Conservation (phyloP, 441 rosid species). For the Bruguiera hainesii region DNA sequence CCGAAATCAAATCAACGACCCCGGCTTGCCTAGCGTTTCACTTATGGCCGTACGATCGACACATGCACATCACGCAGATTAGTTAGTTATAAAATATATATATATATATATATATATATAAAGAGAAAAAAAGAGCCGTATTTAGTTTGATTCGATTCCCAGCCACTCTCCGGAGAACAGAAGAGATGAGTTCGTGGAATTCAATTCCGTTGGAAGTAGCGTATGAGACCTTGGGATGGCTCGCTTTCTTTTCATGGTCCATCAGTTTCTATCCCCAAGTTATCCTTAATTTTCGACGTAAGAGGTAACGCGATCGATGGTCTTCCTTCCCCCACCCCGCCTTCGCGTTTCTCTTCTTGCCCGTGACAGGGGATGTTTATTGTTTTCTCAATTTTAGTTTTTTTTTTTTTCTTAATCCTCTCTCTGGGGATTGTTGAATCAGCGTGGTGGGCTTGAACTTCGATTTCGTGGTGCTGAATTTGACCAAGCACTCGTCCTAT, state of each 20-base stretch:
- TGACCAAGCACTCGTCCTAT: slow-evolving; percentile 93
- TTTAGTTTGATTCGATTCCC: too few species aligned
- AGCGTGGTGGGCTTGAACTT: slow-evolving; percentile 94
- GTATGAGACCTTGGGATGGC: slow-evolving; percentile 70
- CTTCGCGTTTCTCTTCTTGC: neutral
- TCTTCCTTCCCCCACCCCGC: neutral
- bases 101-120: too few species aligned
- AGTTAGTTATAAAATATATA: too few species aligned
- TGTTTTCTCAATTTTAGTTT: neutral
- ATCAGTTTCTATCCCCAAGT: slow-evolving; percentile 85
- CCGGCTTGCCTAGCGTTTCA: too few species aligned
- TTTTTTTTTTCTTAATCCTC: neutral
- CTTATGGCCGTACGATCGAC: too few species aligned
- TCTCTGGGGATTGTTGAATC: neutral
- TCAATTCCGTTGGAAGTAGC: slow-evolving; percentile 59
- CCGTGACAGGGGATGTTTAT: neutral
- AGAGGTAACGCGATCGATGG: slow-evolving; percentile 37
- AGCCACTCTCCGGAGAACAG: neutral
- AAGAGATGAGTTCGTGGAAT: slow-evolving; percentile 70
- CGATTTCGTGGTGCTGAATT: slow-evolving; percentile 80
- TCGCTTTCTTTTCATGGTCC: slow-evolving; percentile 74
- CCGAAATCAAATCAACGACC: too few species aligned
- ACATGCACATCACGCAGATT: too few species aligned
- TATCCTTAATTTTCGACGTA: slow-evolving; percentile 74
- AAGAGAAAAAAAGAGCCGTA: too few species aligned